These are phyloP conservation scores for Ampelocalamus luodianensis DNA, from an alignment of 176 grass and related monocot species.

Conservation along the genomic window DNA sequence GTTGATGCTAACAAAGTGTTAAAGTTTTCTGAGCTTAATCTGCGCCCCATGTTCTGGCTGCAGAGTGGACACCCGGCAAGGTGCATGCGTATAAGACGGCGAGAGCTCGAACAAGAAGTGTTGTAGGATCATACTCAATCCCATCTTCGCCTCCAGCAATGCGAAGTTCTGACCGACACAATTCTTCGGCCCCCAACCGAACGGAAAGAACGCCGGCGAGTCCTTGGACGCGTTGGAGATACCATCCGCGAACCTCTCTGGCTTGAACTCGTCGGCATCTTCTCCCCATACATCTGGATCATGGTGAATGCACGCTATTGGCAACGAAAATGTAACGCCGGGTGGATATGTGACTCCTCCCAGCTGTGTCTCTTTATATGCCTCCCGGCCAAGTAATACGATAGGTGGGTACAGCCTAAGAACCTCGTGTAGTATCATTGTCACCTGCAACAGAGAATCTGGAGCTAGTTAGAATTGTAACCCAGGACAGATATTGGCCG, in stretches of 20 bases:
- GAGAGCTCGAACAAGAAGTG: conserved; percentile 52
- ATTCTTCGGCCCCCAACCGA: conserved; percentile 46
- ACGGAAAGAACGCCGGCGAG: conserved; percentile 32
- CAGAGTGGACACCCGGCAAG: not conserved
- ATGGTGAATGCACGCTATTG: conserved; percentile 24
- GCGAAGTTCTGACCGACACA: conserved; percentile 55
- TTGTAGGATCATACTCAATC: conserved; percentile 38
- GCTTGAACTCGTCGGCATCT: conserved; percentile 52
- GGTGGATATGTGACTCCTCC: conserved; percentile 61
- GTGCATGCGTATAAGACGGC: conserved; percentile 39
- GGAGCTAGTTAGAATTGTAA: not conserved
- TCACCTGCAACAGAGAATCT: conserved; percentile 44
- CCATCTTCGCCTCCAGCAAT: conserved; percentile 54
- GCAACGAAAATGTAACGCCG: conserved; percentile 35
- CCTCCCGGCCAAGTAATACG: conserved; percentile 30
- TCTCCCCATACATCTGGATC: conserved; percentile 1
- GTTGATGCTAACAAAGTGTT: no score
- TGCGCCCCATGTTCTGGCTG: conserved; percentile 46
- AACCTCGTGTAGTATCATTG: conserved; percentile 53
- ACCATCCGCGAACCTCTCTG: conserved; percentile 53
- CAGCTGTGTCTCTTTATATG: conserved; percentile 50
- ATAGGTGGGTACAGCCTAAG: conserved; percentile 59
- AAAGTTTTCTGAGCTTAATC: not conserved
- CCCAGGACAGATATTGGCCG: no score
- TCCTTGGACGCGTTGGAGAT: conserved; percentile 48